Evolutionary conservation across 495 filamentous ascomycete genomes (phyloP), one percentile per base, ranked within the genome.

Genomic region (Daldinia vernicosa): DNA sequence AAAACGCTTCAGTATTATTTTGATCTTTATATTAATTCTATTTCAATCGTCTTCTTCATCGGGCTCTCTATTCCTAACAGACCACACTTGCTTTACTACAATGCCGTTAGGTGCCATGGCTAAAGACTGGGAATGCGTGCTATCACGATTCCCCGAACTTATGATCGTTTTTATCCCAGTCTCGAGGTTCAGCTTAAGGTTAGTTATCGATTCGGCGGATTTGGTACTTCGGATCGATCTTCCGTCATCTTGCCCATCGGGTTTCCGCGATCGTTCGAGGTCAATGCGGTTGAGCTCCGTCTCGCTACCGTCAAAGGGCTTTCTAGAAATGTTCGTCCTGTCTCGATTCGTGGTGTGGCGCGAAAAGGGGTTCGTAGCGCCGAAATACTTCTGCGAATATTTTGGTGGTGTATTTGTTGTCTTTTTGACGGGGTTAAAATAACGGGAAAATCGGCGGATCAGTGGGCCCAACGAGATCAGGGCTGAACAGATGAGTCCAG

Each of bases 41-140:
- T 22, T 9, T 69, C 27, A 63, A 12, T 35, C 57, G 22, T 67
- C 63, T 7, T 53, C 57, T 32, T 73, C 70, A 4, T 45, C 58
- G 0, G 63, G 19, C 15, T 74, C 71, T 24, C 65, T 70, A 28
- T 70, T 70, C 5, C 67, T 63, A 24, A 74, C 67, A 14, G 71
- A 74, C 71, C 71, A 74, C 12, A 74, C 71, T 27, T 74, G 71
- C 58, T 71, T 74, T 30, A 74, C 71, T 30, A 74, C 59, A 39
- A 74, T 74, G n/a, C 71, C 71, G 4, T 67, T 63, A 5, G 63
- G 30, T 8, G 57, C 62, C 6, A 32, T 32, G 0, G 62, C 30
- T 27, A 68, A 39, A 27, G 71, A 63, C 11, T 66, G 28, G 3
- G 71, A 74, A 28, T 71, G 63, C 17, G 54, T 35, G 54, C 71